These are phyloP conservation scores for Ogataea polymorpha DNA, from an alignment of 805 yeast genomes.

Conservation along the genomic window DNA sequence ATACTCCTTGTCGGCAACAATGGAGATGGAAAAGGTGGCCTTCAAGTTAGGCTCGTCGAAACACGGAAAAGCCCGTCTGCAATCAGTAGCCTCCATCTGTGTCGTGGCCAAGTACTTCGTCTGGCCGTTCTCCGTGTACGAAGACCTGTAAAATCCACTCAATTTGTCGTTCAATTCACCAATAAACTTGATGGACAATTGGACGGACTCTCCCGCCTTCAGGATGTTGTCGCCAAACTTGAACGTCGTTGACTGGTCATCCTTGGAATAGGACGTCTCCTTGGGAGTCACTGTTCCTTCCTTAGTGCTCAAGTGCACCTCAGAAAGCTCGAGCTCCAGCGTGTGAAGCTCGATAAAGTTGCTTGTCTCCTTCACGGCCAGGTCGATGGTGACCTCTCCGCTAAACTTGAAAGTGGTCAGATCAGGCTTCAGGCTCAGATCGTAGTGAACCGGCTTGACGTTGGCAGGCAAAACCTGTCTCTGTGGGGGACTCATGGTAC, in stretches of 20 bases:
- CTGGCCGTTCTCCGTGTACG: conserved; percentile 42
- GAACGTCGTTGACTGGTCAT: conserved; percentile 64
- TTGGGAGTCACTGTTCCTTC: conserved; percentile 22
- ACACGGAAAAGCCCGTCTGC: conserved; percentile 58
- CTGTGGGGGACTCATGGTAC: conserved; percentile 16
- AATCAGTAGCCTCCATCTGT: conserved; percentile 61
- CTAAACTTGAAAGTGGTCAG: conserved; percentile 42
- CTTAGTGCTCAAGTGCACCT: conserved; percentile 17
- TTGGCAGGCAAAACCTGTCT: conserved; percentile 38
- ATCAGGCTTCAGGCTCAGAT: conserved; percentile 45
- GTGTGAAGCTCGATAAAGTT: conserved; percentile 46
- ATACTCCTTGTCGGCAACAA: conserved; percentile 36
- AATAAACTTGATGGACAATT: conserved; percentile 36
- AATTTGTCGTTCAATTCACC: conserved; percentile 51
- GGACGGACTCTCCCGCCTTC: conserved; percentile 30
- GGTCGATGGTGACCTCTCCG: conserved; percentile 52
- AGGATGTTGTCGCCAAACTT: conserved; percentile 44
- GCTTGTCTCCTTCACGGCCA: conserved; percentile 45
- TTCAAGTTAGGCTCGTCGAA: conserved; percentile 56
- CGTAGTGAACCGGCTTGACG: conserved; percentile 77
- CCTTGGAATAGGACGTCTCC: conserved; percentile 37
- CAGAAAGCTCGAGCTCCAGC: conserved; percentile 27
- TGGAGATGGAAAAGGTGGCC: conserved; percentile 51
- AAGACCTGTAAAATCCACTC: conserved; percentile 56
- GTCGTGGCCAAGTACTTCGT: conserved; percentile 50